Percentiles rank a stretch among this genome's conserved stretches.
phyloP scores from a whole-genome alignment of 2,329 filamentous ascomycete genomes.

The Fusarium gaditjirri region DNA sequence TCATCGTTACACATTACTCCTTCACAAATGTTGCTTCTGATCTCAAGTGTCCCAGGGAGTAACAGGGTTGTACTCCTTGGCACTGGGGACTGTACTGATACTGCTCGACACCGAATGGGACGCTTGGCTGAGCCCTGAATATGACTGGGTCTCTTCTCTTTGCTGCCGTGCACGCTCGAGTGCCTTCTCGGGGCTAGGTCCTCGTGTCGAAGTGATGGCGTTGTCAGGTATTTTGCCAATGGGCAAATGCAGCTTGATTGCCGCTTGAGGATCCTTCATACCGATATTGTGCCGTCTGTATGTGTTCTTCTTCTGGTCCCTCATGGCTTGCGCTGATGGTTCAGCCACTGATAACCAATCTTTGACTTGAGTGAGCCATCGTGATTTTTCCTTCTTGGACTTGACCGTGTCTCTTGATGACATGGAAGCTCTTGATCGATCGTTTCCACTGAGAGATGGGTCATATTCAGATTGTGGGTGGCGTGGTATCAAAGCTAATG shows the following conservation, averaged over 20 bases:
- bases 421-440: slow-evolving; percentile 23
- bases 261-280: slow-evolving; percentile 55
- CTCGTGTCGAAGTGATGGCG: slow-evolving; percentile 58
- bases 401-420: slow-evolving; percentile 30
- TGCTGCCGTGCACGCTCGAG: slow-evolving; percentile 50
- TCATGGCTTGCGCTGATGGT: slow-evolving; percentile 61
- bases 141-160: slow-evolving; percentile 46
- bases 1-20: slow-evolving; percentile 19
- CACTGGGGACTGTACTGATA: slow-evolving; percentile 47
- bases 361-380: slow-evolving; percentile 58
- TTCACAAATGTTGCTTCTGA: neutral
- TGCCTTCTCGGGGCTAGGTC: slow-evolving; percentile 59
- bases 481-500: slow-evolving; percentile 25
- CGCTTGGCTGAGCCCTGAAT: slow-evolving; percentile 39
- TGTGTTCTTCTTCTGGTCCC: slow-evolving; percentile 56
- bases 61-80: slow-evolving; percentile 46
- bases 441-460: slow-evolving; percentile 34
- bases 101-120: slow-evolving; percentile 51
- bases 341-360: slow-evolving; percentile 61
- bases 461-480: slow-evolving; percentile 42
- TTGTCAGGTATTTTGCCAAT: slow-evolving; percentile 57
- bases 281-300: slow-evolving; percentile 58
- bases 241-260: slow-evolving; percentile 59
- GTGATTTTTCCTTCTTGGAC: slow-evolving; percentile 44
- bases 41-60: slow-evolving; percentile 48